A percentile compares a stretch with the other conserved stretches of the same genome.
phyloP scores from a whole-genome alignment of 768 basidiomycete species.

The Amanita jacksonii region DNA sequence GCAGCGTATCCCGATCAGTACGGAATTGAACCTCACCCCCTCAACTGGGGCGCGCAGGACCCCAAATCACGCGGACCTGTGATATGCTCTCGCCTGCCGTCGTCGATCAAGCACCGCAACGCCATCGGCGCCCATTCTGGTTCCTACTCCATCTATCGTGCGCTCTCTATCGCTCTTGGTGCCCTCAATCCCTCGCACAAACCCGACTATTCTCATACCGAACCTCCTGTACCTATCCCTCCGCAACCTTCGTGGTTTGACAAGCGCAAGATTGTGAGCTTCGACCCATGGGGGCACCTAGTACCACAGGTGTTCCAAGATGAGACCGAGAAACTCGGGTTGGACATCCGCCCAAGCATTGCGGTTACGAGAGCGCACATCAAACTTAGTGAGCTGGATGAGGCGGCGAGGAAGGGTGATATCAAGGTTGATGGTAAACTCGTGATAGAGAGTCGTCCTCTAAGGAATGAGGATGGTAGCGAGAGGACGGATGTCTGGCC shows the following conservation, averaged over 20 bases:
- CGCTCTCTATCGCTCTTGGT: conserved; percentile 87
- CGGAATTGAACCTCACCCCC: conserved; percentile 70
- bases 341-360: conserved; percentile 89
- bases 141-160: conserved; percentile 91
- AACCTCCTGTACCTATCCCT: conserved; percentile 76
- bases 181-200: conserved; percentile 70
- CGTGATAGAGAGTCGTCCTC: conserved; percentile 57
- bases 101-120: conserved; percentile 83
- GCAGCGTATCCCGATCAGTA: conserved; percentile 86
- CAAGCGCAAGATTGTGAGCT: conserved; percentile 73
- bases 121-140: conserved; percentile 92
- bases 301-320: conserved; percentile 61
- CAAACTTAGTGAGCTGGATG: conserved; percentile 91
- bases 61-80: conserved; percentile 71
- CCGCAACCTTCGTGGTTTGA: conserved; percentile 73
- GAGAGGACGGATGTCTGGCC: conserved; percentile 39
- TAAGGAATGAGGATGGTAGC: conserved; percentile 56
- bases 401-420: conserved; percentile 61
- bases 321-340: conserved; percentile 51
- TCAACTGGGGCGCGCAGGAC: conserved; percentile 73
- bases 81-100: conserved; percentile 77
- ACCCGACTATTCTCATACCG: conserved; percentile 73
- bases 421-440: conserved; percentile 76
- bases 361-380: conserved; percentile 89
- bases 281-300: conserved; percentile 92